Percentiles rank a stretch among this genome's conserved stretches.
These are phyloP conservation scores for Hypholoma fasciculare DNA, from an alignment of 768 basidiomycete genomes.

Conservation along the genomic window DNA sequence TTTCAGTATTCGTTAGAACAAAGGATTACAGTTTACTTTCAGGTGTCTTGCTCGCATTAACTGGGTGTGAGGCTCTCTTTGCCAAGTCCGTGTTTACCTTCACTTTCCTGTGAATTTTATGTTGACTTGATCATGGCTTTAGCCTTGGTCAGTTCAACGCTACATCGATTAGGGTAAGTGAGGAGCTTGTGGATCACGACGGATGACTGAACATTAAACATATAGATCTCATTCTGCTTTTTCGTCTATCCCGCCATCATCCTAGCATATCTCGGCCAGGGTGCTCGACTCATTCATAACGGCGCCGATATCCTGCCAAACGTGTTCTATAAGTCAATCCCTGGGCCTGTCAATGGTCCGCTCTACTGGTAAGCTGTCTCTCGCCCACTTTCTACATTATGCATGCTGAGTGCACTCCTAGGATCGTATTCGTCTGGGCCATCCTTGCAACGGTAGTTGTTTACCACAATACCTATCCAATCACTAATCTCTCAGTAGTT, in stretches of 20 bases:
- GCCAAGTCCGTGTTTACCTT: constrained; percentile 48
- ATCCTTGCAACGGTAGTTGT: constrained; percentile 56
- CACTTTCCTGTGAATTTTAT: neutral
- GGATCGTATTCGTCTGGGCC: constrained; percentile 64
- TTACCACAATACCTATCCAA: neutral
- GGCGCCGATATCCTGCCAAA: constrained; percentile 49
- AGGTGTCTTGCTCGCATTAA: constrained; percentile 66
- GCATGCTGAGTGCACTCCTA: constrained; percentile 14
- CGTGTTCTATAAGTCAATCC: constrained; percentile 67
- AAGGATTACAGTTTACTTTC: constrained; percentile 58
- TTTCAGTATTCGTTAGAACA: constrained; percentile 63
- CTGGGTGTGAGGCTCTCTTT: constrained; percentile 69
- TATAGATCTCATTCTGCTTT: constrained; percentile 47
- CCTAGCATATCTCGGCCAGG: constrained; percentile 73
- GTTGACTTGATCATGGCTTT: neutral
- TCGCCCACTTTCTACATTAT: neutral
- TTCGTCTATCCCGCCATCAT: constrained; percentile 62
- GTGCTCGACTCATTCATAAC: constrained; percentile 56
- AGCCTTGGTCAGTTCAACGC: constrained; percentile 72
- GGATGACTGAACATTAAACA: neutral
- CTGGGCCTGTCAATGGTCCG: constrained; percentile 49
- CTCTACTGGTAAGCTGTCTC: constrained; percentile 54
- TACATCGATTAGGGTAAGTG: constrained; percentile 50
- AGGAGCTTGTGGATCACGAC: neutral
- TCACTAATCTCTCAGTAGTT: constrained; percentile 31